Evolutionary conservation across 2,329 filamentous ascomycete genomes (phyloP), one percentile per base, ranked within the genome.

Genomic region (Sordariomycetes sp.): DNA sequence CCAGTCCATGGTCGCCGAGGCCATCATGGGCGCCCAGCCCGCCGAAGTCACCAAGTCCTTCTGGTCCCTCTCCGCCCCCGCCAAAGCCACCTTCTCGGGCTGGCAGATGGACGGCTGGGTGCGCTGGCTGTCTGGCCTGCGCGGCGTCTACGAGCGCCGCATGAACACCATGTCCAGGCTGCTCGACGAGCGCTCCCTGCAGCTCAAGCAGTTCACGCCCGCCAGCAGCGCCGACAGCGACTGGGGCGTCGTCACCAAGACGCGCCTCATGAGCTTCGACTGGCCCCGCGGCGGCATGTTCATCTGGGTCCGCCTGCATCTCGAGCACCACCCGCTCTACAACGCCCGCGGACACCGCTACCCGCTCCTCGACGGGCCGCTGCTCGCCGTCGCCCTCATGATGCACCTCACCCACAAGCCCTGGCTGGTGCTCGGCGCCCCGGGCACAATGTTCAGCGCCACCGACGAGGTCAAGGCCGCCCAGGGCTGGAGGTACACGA

Each of bases 241-340:
- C 38, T 92, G 84, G 79, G 73, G 79, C 39, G 71, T 88, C 39
- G 70, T 93, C 30, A 78, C 79, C 48, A 87, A 83, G 59, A 81
- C 74, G 1, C 68, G 71, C 39, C 71, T 94, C 44, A 84, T 80
- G 55, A 74, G 79, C 30, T 94, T 93, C 51, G 59, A 72, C 45
- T 86, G 83, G 70, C 87, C 88, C 1, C 74, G 82, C 19, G 88
- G 80, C 23, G 88, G 88, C 50, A 95, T 95, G 87, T 95, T 94
- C 55, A 59, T 93, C 36, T 95, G 88, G 88, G 48, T 94, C 4
- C 70, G 74, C 36, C 59, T 92, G 40, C 69, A 77, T 51, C 82
- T 87, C 46, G 72, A 81, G 35, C 64, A 66, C 3, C 87, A 94
- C 50, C 85, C 86, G 10, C 67, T 94, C 11, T 79, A 66, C 53